Conservation (phyloP, 1,139 yeast genomes). For the Magnusiomyces clavatus region DNA sequence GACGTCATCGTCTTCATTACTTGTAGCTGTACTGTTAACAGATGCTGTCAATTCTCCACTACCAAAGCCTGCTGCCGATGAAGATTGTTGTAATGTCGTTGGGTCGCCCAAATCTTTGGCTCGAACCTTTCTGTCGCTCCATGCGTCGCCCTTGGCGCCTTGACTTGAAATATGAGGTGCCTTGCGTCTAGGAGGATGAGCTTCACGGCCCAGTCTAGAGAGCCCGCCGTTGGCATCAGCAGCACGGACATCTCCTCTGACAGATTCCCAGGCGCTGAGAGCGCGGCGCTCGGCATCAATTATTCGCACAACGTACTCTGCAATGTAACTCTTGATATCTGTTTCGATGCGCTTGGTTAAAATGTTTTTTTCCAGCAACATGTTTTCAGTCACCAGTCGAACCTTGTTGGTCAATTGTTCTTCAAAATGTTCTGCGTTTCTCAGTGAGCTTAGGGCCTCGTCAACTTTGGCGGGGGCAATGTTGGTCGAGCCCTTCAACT, state of each 20-base stretch:
- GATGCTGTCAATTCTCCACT: no score
- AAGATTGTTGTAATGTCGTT: slow-evolving; percentile 10
- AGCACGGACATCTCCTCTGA: slow-evolving; percentile 64
- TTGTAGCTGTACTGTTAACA: slow-evolving; percentile 21
- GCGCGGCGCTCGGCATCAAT: slow-evolving; percentile 85
- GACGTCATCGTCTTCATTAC: slow-evolving; percentile 27
- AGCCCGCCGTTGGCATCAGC: slow-evolving; percentile 78
- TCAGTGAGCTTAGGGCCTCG: slow-evolving; percentile 75
- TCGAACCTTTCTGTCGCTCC: slow-evolving; percentile 39
- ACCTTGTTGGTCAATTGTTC: slow-evolving; percentile 68
- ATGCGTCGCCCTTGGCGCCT: slow-evolving; percentile 53
- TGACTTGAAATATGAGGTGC: slow-evolving; percentile 34
- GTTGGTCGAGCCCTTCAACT: slow-evolving; percentile 64
- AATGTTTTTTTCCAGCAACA: slow-evolving; percentile 64
- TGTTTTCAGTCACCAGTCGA: slow-evolving; percentile 75
- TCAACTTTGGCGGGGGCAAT: slow-evolving; percentile 86
- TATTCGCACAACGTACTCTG: slow-evolving; percentile 55
- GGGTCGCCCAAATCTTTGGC: slow-evolving; percentile 31
- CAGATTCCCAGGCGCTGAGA: slow-evolving; percentile 64
- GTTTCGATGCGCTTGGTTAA: slow-evolving; percentile 49
- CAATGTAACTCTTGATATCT: slow-evolving; percentile 48
- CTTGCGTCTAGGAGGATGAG: slow-evolving; percentile 32
- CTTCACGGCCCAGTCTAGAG: slow-evolving; percentile 73
- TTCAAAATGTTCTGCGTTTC: slow-evolving; percentile 72
- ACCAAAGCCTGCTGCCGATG: slow-evolving; percentile 9